phyloP scores from a whole-genome alignment of 2,329 filamentous ascomycete species.

The Fusarium sp. region DNA sequence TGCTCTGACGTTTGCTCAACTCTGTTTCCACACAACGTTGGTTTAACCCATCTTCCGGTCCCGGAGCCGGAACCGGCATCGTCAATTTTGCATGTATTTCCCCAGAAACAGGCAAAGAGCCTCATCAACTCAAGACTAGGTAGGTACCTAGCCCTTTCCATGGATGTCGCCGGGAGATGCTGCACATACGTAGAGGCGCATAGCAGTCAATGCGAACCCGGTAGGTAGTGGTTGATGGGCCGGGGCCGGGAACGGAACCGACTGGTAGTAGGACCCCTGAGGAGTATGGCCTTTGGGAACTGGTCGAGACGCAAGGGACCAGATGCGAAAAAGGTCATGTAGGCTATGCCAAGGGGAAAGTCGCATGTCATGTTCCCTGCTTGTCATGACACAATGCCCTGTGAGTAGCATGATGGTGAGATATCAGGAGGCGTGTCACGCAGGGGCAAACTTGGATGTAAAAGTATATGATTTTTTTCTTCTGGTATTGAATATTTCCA shows the following conservation, averaged over 20 bases:
- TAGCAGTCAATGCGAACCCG: background rate
- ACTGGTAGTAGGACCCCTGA: conserved; percentile 7
- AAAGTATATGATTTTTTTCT: conserved; percentile 31
- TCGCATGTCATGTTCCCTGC: conserved; percentile 7
- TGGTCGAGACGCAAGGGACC: conserved; percentile 4
- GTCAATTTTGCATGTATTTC: conserved; percentile 22
- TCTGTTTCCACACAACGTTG: background rate
- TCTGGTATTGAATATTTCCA: conserved; percentile 30
- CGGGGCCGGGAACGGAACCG: conserved; percentile 35
- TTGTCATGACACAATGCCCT: conserved; percentile 13
- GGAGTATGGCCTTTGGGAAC: conserved; percentile 2
- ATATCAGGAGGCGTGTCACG: background rate
- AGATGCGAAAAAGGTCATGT: background rate
- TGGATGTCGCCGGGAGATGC: background rate
- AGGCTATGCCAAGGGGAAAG: background rate
- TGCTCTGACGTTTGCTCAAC: background rate
- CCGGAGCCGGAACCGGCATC: conserved; percentile 31
- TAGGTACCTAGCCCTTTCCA: background rate
- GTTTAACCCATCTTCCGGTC: conserved; percentile 12
- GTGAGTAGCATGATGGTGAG: background rate
- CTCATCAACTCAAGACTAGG: conserved; percentile 1
- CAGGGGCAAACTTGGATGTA: background rate
- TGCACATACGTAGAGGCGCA: background rate
- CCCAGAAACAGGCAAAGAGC: conserved; percentile 35
- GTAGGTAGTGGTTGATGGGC: conserved; percentile 1